These are phyloP conservation scores for Plectosphaerella sp. DNA, from an alignment of 2,329 filamentous ascomycete species.

Conservation along the genomic window DNA sequence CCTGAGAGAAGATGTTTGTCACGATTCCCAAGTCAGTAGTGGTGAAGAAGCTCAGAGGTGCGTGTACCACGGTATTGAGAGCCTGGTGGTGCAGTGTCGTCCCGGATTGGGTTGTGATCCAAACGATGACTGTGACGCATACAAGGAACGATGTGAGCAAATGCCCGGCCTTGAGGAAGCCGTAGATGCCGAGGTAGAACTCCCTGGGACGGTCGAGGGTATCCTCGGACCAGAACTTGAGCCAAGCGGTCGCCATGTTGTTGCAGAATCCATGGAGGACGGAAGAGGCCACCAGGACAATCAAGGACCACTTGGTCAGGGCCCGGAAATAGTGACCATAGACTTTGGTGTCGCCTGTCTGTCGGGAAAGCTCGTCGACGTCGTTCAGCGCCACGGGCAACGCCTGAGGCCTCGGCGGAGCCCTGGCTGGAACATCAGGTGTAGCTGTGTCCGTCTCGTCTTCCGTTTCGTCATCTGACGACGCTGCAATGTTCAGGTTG, in stretches of 20 bases:
- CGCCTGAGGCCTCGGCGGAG: too few species aligned
- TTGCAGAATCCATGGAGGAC: slow-evolving; percentile 18
- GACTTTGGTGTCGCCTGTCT: slow-evolving; percentile 24
- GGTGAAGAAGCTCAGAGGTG: slow-evolving; percentile 36
- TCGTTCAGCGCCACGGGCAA: too few species aligned
- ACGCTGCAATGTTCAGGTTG: slow-evolving; percentile 18
- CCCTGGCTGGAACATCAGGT: too few species aligned
- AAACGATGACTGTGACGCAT: slow-evolving; percentile 14
- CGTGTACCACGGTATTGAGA: slow-evolving; percentile 27
- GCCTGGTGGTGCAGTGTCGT: slow-evolving; percentile 24
- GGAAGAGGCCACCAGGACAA: slow-evolving; percentile 14
- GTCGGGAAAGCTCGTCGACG: slow-evolving; percentile 18
- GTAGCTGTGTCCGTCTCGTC: not conserved
- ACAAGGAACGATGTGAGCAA: slow-evolving; percentile 7
- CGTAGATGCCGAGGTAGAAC: slow-evolving; percentile 27
- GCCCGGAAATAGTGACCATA: slow-evolving; percentile 29
- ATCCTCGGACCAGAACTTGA: slow-evolving; percentile 35
- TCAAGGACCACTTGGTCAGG: slow-evolving; percentile 14
- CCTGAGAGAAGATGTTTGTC: slow-evolving; percentile 41
- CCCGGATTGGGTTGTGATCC: slow-evolving; percentile 17
- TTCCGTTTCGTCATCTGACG: slow-evolving; percentile 9
- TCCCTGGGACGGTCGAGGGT: slow-evolving; percentile 10
- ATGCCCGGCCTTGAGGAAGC: slow-evolving; percentile 11
- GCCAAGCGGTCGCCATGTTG: slow-evolving; percentile 30
- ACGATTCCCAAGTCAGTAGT: slow-evolving; percentile 34